Base-by-base conservation (phyloP, 2,329 filamentous ascomycete species). In the Cladosporium sp. region DNA sequence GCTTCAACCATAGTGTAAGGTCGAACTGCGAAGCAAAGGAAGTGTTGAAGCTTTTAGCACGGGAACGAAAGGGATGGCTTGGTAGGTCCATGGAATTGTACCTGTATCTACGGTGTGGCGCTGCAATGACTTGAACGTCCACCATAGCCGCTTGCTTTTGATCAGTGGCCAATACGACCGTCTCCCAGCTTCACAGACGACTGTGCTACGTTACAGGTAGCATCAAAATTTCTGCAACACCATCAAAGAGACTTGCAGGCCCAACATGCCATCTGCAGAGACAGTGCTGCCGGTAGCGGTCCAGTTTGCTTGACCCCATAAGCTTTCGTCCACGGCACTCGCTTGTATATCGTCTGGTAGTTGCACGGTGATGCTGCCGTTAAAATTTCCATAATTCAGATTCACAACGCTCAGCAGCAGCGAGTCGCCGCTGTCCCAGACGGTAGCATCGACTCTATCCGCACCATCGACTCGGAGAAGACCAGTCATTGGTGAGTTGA, bases 321-420 rank as follows among this genome's bases (percentile, higher is more conserved):
- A 34, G 13, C 11, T 60, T 36, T 64, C 57, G 23, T 23, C 28
- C 2, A 64, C 43, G 0, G 32, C 30, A 10, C 4, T 30, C 11
- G 16, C 66, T 30, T 54, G 57, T 13, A 66, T 49, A 11, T 11
- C 18, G 11, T 21, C 63, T 7, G 71, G 72, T 36, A 75, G 39
- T 2, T 11, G 11, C 1, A 75, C 30, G 5, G 65, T 66, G 2
- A 72, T 66, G 4, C 54, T 66, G 18, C 63, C 64, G 5, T 25
- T 34, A 18, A 68, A 51, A 53, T 66, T 64, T 13, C 54, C 66
- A 63, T 79, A 78, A 39, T 76, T 70, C n/a, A 75, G 64, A 69
- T 78, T 77, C 18, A 80, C 74, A 32, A 82, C 67, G 34, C 76
- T 76, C 49, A 82, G 68, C 58, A 83, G 70, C 68, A 80, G 74